Base-by-base conservation (phyloP, 2,329 filamentous ascomycete genomes). In the Tolypocladium album region DNA sequence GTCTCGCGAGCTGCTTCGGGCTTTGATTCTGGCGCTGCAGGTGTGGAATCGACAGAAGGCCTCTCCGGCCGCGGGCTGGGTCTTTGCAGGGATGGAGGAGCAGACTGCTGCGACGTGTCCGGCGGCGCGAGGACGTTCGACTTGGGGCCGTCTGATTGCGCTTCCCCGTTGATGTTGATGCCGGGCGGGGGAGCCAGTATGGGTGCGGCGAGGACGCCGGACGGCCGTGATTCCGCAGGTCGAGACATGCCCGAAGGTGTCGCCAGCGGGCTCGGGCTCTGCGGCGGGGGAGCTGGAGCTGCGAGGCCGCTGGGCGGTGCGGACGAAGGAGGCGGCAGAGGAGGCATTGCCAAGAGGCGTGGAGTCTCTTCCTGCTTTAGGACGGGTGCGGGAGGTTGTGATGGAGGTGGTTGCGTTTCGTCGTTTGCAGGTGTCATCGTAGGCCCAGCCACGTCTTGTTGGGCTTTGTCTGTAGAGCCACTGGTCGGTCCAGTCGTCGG, bases 111-210 rank as follows among this genome's bases (percentile, higher is more conserved):
- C 17, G 71, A 67, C 12, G 75, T 74, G 61, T 77, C 76, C n/a
- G 77, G 77, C 15, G 71, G 74, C 39, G 77, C 78, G n/a, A 79
- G 72, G 31, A 78, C 70, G 58, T 75, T 74, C 17, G 75, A 78
- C 63, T 75, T 79, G 42, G 73, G 71, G 57, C 69, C 68, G 65
- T 70, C 71, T 1, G 71, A 68, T 12, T 60, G 57, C 13, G 63
- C 61, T 63, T 64, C 36, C 59, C 64, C 61, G 56, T 66, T 64
- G 64, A 66, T 59, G 62, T 61, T 64, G 57, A 74, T 67, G 12
- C 68, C 68, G 31, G 68, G 66, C 2, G 75, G 75, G 15, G 72
- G 71, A 11, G 71, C 74, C 38, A 77, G 72, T 3, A 72, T 62
- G 1, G 75, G 75, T 4, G 72, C 70, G 15, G 73, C 74, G 5